Conservation (phyloP, 495 filamentous ascomycete genomes). For the Copromyces sp. region DNA sequence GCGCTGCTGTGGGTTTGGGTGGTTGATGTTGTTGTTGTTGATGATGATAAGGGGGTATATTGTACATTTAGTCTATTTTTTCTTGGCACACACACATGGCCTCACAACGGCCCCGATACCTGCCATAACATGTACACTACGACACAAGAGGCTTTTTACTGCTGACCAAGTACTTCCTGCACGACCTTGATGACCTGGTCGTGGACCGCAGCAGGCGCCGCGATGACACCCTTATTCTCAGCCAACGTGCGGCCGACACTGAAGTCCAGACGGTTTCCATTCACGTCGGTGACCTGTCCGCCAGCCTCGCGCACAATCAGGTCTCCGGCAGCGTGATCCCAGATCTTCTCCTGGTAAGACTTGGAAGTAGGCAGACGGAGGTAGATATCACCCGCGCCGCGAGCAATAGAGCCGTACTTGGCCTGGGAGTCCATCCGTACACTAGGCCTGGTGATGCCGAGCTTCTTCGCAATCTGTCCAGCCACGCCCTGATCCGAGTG, state of each 20-base stretch:
- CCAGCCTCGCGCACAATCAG: constrained; percentile 91
- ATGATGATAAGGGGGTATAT: background rate
- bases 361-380: constrained; percentile 72
- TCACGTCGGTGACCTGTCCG: constrained; percentile 78
- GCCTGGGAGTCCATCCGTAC: constrained; percentile 96
- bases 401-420: constrained; percentile 93
- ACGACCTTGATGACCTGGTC: constrained; percentile 70
- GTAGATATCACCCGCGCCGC: constrained; percentile 92
- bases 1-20: background rate
- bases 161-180: constrained; percentile 55
- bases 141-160: constrained; percentile 11
- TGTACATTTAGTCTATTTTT: constrained; percentile 9
- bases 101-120: constrained; percentile 7
- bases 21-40: background rate
- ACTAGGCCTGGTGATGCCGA: constrained; percentile 76
- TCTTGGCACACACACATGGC: background rate
- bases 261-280: constrained; percentile 75
- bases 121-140: constrained; percentile 22
- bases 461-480: constrained; percentile 66
- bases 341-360: constrained; percentile 97
- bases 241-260: constrained; percentile 74
- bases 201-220: constrained; percentile 68
- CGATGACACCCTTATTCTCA: constrained; percentile 87
- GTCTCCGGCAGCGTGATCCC: constrained; percentile 97
- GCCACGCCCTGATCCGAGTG: constrained; percentile 86